A percentile compares a stretch with the other conserved stretches of the same genome.
These are phyloP conservation scores for Gnaphalium uliginosum DNA, from an alignment of 129 eudicot genomes.

Conservation along the genomic window DNA sequence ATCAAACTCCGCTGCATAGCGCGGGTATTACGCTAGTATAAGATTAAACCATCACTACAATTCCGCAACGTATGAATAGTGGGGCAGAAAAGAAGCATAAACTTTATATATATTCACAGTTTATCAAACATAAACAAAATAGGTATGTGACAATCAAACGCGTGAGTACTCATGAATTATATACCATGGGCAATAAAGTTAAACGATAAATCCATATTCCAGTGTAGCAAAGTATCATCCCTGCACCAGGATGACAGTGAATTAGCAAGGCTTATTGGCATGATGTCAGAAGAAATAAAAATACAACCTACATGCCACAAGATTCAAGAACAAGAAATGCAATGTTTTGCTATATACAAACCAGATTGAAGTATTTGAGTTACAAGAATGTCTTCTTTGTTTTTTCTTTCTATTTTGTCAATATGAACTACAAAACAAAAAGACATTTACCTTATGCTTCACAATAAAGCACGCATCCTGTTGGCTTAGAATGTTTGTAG, in stretches of 20 bases:
- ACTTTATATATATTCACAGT: background rate
- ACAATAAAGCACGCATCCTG: background rate
- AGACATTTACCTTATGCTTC: conserved; percentile 14
- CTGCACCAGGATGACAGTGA: conserved; percentile 12
- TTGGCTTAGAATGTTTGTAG: background rate
- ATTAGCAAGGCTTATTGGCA: background rate
- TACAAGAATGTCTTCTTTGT: background rate
- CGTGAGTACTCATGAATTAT: background rate
- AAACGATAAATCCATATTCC: background rate
- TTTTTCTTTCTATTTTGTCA: background rate
- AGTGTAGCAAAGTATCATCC: background rate
- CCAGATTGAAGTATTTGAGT: background rate
- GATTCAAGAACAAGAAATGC: background rate
- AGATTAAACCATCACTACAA: background rate
- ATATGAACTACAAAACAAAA: background rate
- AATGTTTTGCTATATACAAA: background rate
- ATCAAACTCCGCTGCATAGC: too few relatives aligned
- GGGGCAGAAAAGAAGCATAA: background rate
- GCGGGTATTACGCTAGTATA: background rate
- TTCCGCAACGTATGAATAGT: background rate
- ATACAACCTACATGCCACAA: background rate
- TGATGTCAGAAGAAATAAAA: background rate
- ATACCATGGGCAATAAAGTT: background rate
- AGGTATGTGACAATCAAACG: background rate
- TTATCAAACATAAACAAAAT: background rate